Evolutionary conservation across 2,329 filamentous ascomycete species (phyloP), one percentile per base, ranked within the genome.

Genomic region (Ilyonectria robusta): DNA sequence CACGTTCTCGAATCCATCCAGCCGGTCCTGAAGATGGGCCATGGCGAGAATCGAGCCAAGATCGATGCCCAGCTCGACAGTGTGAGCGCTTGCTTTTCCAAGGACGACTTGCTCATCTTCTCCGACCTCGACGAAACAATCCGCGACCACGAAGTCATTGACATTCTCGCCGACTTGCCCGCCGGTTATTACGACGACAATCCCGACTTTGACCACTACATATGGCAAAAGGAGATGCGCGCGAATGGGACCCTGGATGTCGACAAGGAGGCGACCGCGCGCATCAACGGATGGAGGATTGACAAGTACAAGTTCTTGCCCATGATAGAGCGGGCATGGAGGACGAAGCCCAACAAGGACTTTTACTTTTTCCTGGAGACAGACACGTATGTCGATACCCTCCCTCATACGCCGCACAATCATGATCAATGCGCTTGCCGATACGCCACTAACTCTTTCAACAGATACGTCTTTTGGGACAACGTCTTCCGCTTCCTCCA

Each of bases 301-400:
- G 87, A 89, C 76, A 86, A 86, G 73, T 89, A 84, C 81, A 89
- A 89, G 75, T 88, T 88, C 68, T 73, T 89, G 33, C 85, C 87
- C 46, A 86, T 87, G 82, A 78, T 89, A 5, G 84, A 87, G 65
- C 78, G 83, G 31, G 84, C 86, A 1, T 87, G 85, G 78, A 77
- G 80, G 31, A 75, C 78, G 60, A 84, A 84, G 35, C 83, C 83
- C 2, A 77, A 82, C n/a, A 83, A 84, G 51, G 80, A 85, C 40
- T 88, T 87, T 83, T 89, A 87, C 70, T 82, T 89, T 59, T 87
- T 88, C 74, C 84, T 87, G 53, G 87, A 89, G 70, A 85, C 86
- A 3, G 87, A 89, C 72, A 89, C 87, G 55, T 87, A 82, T 66
- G 79, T 79, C 44, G 31, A 50, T 9, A 2, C 29, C 5, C 48